Evolutionary conservation across 2,329 filamentous ascomycete species (phyloP).

Genomic region (Colletotrichum truncatum): DNA sequence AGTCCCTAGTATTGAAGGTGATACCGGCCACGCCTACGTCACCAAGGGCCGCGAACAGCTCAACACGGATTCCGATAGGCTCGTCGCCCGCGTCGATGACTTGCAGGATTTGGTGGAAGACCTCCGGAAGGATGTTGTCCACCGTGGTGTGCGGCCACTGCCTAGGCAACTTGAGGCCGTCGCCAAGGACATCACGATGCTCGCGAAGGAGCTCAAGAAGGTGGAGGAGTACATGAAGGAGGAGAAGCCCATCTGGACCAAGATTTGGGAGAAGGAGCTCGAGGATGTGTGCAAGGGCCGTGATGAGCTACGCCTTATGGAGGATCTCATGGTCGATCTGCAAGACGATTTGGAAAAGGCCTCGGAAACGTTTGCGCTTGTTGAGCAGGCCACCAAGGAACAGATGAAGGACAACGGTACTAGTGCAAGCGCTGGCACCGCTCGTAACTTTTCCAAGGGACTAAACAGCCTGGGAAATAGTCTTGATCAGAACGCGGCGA

Average conservation of each 20-base stretch:
- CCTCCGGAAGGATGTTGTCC: constrained; percentile 94
- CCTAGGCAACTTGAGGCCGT: constrained; percentile 91
- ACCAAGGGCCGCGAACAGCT: constrained; percentile 87
- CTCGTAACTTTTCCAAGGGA: constrained; percentile 65
- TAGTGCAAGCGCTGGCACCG: constrained; percentile 57
- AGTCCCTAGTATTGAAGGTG: constrained; percentile 77
- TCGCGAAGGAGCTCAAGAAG: constrained; percentile 89
- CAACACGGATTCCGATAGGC: constrained; percentile 85
- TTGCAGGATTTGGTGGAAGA: constrained; percentile 98
- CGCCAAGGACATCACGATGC: constrained; percentile 83
- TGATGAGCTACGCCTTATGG: constrained; percentile 94
- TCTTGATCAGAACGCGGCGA: constrained; percentile 80
- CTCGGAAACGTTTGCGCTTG: constrained; percentile 89
- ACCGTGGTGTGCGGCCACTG: constrained; percentile 88
- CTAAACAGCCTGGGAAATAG: constrained; percentile 59
- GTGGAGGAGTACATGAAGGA: constrained; percentile 91
- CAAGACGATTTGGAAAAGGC: constrained; percentile 96
- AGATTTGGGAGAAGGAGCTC: constrained; percentile 98
- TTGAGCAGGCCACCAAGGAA: constrained; percentile 98
- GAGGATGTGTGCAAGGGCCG: constrained; percentile 96
- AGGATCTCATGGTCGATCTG: constrained; percentile 91
- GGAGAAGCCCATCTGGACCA: constrained; percentile 97
- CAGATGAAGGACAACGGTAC: constrained; percentile 82
- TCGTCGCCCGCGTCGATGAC: constrained; percentile 93
- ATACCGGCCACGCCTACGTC: constrained; percentile 87